phyloP scores from a whole-genome alignment of 2,329 filamentous ascomycete species.

The Blumeriella jaapii region DNA sequence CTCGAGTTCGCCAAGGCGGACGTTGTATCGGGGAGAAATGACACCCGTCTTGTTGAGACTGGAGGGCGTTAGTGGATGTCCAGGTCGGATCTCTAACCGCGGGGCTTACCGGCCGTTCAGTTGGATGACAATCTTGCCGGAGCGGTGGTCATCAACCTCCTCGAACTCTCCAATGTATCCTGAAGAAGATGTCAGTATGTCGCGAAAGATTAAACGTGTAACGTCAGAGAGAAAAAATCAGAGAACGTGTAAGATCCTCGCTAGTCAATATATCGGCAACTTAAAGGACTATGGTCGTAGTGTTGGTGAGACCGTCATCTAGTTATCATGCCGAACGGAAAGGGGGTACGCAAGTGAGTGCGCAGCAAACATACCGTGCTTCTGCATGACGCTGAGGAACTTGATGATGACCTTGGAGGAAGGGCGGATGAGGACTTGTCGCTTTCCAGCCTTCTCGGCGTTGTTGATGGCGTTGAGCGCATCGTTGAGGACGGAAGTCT shows the following conservation, averaged over 20 bases:
- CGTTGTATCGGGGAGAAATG: slow-evolving; percentile 99
- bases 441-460: slow-evolving; percentile 99
- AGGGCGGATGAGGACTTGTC: slow-evolving; percentile 95
- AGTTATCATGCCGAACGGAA: slow-evolving; percentile 96
- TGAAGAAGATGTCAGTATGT: slow-evolving; percentile 61
- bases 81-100: background rate
- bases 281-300: slow-evolving; percentile 99
- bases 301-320: slow-evolving; percentile 80
- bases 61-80: background rate
- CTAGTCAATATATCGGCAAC: slow-evolving; percentile 92
- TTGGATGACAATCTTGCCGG: slow-evolving; percentile 99
- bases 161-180: slow-evolving; percentile 99
- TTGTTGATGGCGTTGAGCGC: slow-evolving; percentile 99
- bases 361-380: slow-evolving; percentile 69
- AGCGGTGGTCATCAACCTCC: slow-evolving; percentile 98
- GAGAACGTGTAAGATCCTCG: slow-evolving; percentile 98
- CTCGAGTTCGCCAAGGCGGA: slow-evolving; percentile 94
- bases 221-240: slow-evolving; percentile 59
- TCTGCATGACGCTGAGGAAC: slow-evolving; percentile 99
- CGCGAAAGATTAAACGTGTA: slow-evolving; percentile 88
- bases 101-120: slow-evolving; percentile 71
- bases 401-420: slow-evolving; percentile 99
- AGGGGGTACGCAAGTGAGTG: slow-evolving; percentile 7
- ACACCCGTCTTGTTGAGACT: slow-evolving; percentile 96
- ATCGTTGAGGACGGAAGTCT: slow-evolving; percentile 99